These are phyloP conservation scores for Melampsora larici-populina DNA, from an alignment of 1,284 basidiomycete genomes.

Conservation along the genomic window DNA sequence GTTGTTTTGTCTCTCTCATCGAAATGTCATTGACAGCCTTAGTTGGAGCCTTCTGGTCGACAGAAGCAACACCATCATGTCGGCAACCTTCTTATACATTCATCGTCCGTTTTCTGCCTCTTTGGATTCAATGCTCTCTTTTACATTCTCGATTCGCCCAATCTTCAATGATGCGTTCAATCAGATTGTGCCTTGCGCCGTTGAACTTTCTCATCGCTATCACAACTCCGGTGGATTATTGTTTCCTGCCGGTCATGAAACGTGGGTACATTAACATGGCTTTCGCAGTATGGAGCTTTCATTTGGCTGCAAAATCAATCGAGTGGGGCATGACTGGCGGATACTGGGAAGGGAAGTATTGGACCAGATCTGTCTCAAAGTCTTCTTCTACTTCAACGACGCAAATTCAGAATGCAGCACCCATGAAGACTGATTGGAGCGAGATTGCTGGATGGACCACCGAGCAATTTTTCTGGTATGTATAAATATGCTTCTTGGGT, in stretches of 20 bases:
- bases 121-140: slow-evolving; percentile 17
- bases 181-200: slow-evolving; percentile 14
- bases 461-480: slow-evolving; percentile 3
- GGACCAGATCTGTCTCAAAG: slow-evolving; percentile 6
- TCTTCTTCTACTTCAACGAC: not conserved
- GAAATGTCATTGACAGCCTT: too few species aligned
- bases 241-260: not conserved
- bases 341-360: slow-evolving; percentile 15
- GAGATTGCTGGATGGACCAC: slow-evolving; percentile 20
- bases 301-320: slow-evolving; percentile 6
- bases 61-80: not conserved
- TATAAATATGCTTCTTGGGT: not conserved
- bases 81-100: too few species aligned
- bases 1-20: too few species aligned
- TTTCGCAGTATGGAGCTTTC: slow-evolving; percentile 19
- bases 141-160: slow-evolving; percentile 30
- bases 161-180: slow-evolving; percentile 4
- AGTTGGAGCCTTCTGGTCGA: not conserved
- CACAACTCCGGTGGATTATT: slow-evolving; percentile 3
- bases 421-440: not conserved
- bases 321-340: slow-evolving; percentile 3
- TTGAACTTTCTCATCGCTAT: slow-evolving; percentile 13
- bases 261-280: slow-evolving; percentile 12
- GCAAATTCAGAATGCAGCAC: not conserved
- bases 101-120: too few species aligned